phyloP scores from a whole-genome alignment of 495 filamentous ascomycete species.

The Oleoguttula mirabilis region DNA sequence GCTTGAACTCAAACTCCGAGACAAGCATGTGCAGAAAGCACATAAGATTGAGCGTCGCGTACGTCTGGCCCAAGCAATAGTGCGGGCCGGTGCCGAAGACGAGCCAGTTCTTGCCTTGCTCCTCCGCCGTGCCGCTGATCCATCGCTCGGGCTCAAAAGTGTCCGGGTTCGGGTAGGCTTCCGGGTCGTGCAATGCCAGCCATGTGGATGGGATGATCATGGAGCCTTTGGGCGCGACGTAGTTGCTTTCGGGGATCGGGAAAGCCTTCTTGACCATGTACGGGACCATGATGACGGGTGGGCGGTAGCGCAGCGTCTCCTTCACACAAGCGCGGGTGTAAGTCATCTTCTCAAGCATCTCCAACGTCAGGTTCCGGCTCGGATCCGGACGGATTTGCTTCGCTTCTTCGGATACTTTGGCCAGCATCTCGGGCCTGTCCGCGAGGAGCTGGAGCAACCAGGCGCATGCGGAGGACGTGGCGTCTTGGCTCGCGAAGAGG shows the following conservation, averaged over 20 bases:
- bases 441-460: slow-evolving; percentile 95
- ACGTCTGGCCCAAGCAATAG: slow-evolving; percentile 92
- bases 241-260: slow-evolving; percentile 66
- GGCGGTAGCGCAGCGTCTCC: slow-evolving; percentile 88
- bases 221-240: slow-evolving; percentile 82
- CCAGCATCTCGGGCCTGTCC: slow-evolving; percentile 81
- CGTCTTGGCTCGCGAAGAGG: slow-evolving; percentile 95
- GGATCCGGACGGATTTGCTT: slow-evolving; percentile 60
- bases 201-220: slow-evolving; percentile 92
- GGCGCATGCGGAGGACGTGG: slow-evolving; percentile 80
- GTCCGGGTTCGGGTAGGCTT: slow-evolving; percentile 83
- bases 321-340: slow-evolving; percentile 91
- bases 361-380: slow-evolving; percentile 58
- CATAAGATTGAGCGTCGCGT: slow-evolving; percentile 81
- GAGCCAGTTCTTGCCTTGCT: slow-evolving; percentile 90
- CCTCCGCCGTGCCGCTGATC: slow-evolving; percentile 80
- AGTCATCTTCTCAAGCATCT: slow-evolving; percentile 70
- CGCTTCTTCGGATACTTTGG: slow-evolving; percentile 88
- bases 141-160: slow-evolving; percentile 85
- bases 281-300: slow-evolving; percentile 95
- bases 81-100: slow-evolving; percentile 95
- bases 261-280: slow-evolving; percentile 93
- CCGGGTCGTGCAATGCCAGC: slow-evolving; percentile 82
- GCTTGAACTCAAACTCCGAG: slow-evolving; percentile 80
- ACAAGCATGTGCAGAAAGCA: slow-evolving; percentile 88